Evolutionary conservation across 139 green algal species (phyloP).

Genomic region (Micractinium sp.): DNA sequence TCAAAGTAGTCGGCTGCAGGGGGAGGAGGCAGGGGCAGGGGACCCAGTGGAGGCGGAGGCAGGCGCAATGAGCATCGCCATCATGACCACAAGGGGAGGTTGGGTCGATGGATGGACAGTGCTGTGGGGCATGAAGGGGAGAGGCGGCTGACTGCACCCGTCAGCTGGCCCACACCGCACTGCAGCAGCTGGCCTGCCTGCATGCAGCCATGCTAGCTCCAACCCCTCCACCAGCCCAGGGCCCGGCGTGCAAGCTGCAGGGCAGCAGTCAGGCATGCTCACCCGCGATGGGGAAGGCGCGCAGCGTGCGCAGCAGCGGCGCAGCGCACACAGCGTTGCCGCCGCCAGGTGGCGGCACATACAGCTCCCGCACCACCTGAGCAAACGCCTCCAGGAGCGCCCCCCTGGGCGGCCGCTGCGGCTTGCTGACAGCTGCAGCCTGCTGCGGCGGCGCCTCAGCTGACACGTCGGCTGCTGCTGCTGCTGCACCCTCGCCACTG

Average conservation of each 20-base stretch:
- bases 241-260: not conserved
- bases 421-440: not conserved
- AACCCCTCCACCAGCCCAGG: too few relatives aligned
- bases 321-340: slow-evolving; percentile 16
- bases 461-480: not conserved
- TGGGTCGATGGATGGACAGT: too few relatives aligned
- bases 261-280: not conserved
- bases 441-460: not conserved
- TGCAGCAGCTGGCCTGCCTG: too few relatives aligned
- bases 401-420: slow-evolving; percentile 1
- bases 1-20: slow-evolving; percentile 55
- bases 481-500: not conserved
- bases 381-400: slow-evolving; percentile 28
- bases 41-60: not conserved
- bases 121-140: too few relatives aligned
- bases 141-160: too few relatives aligned
- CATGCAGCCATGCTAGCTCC: too few relatives aligned
- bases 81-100: too few relatives aligned
- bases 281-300: slow-evolving; percentile 41
- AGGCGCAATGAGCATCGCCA: too few relatives aligned
- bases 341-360: not conserved
- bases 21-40: not conserved
- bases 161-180: too few relatives aligned
- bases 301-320: slow-evolving; percentile 43
- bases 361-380: slow-evolving; percentile 35